A percentile compares a stretch with the other conserved stretches of the same genome.
Evolutionary conservation across 257 asterid genomes (phyloP).

Genomic region (Paraleonurus japonicus): DNA sequence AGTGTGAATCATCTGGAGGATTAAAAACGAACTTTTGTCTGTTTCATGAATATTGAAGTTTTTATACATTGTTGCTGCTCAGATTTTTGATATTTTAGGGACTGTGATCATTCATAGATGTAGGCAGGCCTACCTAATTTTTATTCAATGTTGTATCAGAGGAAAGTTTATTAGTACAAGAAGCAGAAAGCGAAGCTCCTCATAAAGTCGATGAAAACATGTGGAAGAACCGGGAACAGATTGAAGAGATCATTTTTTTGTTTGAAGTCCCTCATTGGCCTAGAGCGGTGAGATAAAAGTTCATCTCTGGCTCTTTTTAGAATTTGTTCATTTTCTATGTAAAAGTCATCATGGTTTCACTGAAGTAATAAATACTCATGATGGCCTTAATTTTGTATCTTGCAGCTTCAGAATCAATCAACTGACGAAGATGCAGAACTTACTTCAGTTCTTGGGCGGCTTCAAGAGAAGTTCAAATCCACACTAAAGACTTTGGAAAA

Average conservation of each 20-base stretch:
- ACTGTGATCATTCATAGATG: neutral
- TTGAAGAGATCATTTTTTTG: slow-evolving; percentile 76
- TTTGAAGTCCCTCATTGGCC: slow-evolving; percentile 73
- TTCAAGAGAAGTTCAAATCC: slow-evolving; percentile 55
- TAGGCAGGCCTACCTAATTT: neutral
- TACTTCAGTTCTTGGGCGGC: slow-evolving; percentile 48
- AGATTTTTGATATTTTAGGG: neutral
- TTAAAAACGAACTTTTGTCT: neutral
- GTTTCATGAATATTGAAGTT: neutral
- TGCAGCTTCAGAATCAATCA: slow-evolving; percentile 59
- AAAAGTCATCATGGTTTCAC: neutral
- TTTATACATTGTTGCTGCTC: neutral
- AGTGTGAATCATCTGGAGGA: slow-evolving; percentile 18
- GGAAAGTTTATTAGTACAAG: slow-evolving; percentile 56
- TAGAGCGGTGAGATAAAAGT: slow-evolving; percentile 44
- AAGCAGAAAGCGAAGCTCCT: slow-evolving; percentile 80
- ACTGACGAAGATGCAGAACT: slow-evolving; percentile 53
- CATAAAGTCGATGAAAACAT: slow-evolving; percentile 95
- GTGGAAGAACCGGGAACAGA: slow-evolving; percentile 96
- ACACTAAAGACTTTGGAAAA: slow-evolving; percentile 53
- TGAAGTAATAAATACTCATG: neutral
- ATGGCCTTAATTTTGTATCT: slow-evolving; percentile 11
- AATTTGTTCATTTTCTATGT: neutral
- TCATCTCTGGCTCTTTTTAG: slow-evolving; percentile 13
- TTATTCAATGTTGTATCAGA: slow-evolving; percentile 42